These are phyloP conservation scores for Chernovozyma aurita DNA, from an alignment of 1,139 yeast genomes.

Conservation along the genomic window DNA sequence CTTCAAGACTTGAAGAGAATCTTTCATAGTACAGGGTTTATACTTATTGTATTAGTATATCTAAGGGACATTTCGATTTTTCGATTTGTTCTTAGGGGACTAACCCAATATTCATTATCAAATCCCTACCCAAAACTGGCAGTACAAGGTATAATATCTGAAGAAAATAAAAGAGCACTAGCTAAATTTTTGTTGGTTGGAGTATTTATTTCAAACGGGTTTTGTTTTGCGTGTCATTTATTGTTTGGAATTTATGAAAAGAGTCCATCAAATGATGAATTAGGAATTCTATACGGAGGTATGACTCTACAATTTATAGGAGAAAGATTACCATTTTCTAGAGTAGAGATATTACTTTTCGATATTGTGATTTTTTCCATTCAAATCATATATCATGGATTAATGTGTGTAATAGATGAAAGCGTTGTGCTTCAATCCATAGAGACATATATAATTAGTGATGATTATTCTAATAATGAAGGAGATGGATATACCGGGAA, in stretches of 20 bases:
- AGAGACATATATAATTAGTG: slow-evolving; percentile 3
- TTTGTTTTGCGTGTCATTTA: slow-evolving; percentile 25
- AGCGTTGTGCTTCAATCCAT: slow-evolving; percentile 21
- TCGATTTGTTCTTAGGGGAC: slow-evolving; percentile 22
- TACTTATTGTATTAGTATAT: slow-evolving; percentile 29
- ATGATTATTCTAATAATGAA: slow-evolving; percentile 16
- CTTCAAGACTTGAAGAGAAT: slow-evolving; percentile 30
- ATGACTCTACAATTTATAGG: slow-evolving; percentile 40
- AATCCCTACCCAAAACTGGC: slow-evolving; percentile 21
- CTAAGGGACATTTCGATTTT: slow-evolving; percentile 34
- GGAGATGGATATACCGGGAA: slow-evolving; percentile 42
- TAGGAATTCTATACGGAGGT: slow-evolving; percentile 28
- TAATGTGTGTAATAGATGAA: slow-evolving; percentile 31
- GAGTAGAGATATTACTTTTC: slow-evolving; percentile 22
- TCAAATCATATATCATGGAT: slow-evolving; percentile 29
- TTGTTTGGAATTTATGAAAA: slow-evolving; percentile 22
- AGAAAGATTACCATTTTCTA: slow-evolving; percentile 26
- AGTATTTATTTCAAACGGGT: slow-evolving; percentile 20
- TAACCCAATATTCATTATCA: slow-evolving; percentile 26
- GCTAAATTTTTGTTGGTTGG: slow-evolving; percentile 25
- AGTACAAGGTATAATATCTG: slow-evolving; percentile 15
- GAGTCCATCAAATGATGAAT: slow-evolving; percentile 13
- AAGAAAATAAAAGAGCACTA: slow-evolving; percentile 24
- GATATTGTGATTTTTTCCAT: slow-evolving; percentile 24
- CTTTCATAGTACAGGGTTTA: slow-evolving; percentile 24